Conservation (phyloP, 2,329 filamentous ascomycete genomes). For the Pseudocercospora fuligena region DNA sequence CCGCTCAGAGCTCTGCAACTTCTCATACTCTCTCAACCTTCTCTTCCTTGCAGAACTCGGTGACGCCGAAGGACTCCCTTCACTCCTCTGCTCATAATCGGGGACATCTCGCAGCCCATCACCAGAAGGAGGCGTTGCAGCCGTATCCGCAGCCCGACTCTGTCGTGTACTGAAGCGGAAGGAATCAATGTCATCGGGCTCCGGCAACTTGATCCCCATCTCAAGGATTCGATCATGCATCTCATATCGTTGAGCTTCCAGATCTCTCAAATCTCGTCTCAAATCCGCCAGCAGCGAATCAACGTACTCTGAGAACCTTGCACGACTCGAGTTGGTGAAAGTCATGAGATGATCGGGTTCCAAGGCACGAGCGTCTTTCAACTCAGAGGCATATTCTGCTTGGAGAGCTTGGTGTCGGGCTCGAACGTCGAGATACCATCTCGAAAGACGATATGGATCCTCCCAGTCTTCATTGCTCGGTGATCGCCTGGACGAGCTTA, state of each 20-base stretch:
- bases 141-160: not conserved
- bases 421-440: not conserved
- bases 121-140: not conserved
- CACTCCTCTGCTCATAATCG: too few species aligned
- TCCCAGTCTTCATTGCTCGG: not conserved
- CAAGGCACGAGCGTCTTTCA: not conserved
- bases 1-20: too few species aligned
- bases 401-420: not conserved
- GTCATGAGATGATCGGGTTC: not conserved
- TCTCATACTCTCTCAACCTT: too few species aligned
- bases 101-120: too few species aligned
- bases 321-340: not conserved
- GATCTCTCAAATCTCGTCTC: not conserved
- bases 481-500: not conserved
- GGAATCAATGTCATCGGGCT: not conserved
- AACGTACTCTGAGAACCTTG: not conserved
- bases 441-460: not conserved
- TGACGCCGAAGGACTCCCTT: too few species aligned
- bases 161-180: not conserved
- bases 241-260: not conserved
- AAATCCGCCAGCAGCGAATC: not conserved
- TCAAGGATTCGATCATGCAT: not conserved
- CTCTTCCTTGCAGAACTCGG: too few species aligned
- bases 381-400: not conserved
- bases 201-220: not conserved